Evolutionary conservation across 75 land plant species (phyloP), one percentile per base, ranked within the genome.

Genomic region (Azolla pinnata): DNA sequence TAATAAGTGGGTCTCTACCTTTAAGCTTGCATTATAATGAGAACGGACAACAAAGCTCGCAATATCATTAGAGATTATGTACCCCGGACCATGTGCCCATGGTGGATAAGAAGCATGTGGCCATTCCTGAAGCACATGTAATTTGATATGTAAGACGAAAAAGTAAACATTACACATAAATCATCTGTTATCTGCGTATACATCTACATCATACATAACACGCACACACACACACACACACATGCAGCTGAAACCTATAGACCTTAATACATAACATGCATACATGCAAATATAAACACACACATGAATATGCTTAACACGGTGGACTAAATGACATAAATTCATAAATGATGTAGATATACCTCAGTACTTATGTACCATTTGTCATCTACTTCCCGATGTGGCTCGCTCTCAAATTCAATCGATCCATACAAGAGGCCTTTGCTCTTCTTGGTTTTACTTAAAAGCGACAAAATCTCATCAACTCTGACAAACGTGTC

Each of bases 51-150:
- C 75, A 58, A 67, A 75, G 33, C 69, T 71, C 28, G 96, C 96
- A 56, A 88, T 83, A 61, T 93, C 96, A 33, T 57, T 27, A 17
- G 98, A 85, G 2, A 93, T 63, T 10, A 89, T 74, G 66, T 93
- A 93, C 30, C 96, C 98, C 50, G 98, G 98, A 48, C 98, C 98
- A 75, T 88, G 81, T 52, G 98, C 98, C 96, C 96, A 93, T 47
- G 98, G 87, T 38, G 98, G 98, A 51, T 85, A 93, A 4, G 23
- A 63, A 1, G 77, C 71, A 25, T 70, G 75, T 45, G 85, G 76
- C 85, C 87, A 93, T 66, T 88, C 98, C 98, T 93, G 68, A 66
- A 74, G 50, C 9, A 17, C 38, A 63, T 7, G 14, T n/a, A n/a
- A n/a, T n/a, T n/a, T n/a, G n/a, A n/a, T n/a, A n/a, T n/a, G n/a